Percentiles rank a stretch among this genome's conserved stretches.
Evolutionary conservation across 2,329 filamentous ascomycete species (phyloP).

Genomic region (Fusarium staphyleae): DNA sequence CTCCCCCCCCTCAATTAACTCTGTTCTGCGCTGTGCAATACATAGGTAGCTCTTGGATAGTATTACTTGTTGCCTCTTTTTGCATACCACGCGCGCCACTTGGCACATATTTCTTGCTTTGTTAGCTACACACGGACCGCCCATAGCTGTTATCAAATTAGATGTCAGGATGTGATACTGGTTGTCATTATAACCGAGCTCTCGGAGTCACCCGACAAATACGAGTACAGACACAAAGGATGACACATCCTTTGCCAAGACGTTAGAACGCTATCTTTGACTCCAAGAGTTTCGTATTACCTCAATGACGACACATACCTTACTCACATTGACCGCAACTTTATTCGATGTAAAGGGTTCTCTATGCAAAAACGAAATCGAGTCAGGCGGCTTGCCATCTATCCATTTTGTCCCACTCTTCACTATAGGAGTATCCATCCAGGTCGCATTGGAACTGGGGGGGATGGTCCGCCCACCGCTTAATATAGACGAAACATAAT

Average conservation of each 20-base stretch:
- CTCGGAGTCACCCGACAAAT: conserved; percentile 25
- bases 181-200: neutral
- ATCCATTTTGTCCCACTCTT: conserved; percentile 2
- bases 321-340: conserved; percentile 1
- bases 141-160: no score
- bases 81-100: conserved; percentile 22
- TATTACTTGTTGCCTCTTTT: conserved; percentile 7
- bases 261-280: conserved; percentile 7
- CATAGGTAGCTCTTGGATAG: conserved; percentile 17
- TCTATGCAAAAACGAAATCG: neutral
- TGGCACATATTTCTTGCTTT: neutral
- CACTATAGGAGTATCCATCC: neutral
- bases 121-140: no score
- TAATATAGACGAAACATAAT: neutral
- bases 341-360: neutral
- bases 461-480: neutral
- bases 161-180: no score
- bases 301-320: conserved; percentile 13
- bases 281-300: conserved; percentile 13
- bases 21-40: no score
- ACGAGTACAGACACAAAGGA: conserved; percentile 7
- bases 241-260: conserved; percentile 21
- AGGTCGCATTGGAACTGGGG: conserved; percentile 3
- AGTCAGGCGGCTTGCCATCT: conserved; percentile 5
- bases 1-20: no score